These are phyloP conservation scores for Mycena capillaripes DNA, from an alignment of 768 basidiomycete species.

Conservation along the genomic window DNA sequence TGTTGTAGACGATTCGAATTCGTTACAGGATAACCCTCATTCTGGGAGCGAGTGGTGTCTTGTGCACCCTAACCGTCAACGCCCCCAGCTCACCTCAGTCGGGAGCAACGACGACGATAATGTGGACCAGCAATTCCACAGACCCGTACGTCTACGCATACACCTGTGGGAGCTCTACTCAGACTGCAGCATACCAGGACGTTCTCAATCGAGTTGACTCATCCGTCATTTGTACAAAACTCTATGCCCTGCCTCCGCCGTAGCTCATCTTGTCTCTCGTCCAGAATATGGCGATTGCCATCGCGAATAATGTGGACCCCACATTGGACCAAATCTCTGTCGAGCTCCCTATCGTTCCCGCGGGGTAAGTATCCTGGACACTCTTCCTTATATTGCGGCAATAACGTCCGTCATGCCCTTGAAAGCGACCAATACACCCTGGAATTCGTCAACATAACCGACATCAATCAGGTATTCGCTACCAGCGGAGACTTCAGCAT, in stretches of 20 bases:
- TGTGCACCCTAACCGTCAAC: constrained; percentile 1
- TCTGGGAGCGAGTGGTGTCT: neutral
- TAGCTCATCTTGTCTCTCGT: too few species aligned
- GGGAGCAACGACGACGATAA: constrained; percentile 6
- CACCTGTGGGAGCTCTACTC: neutral
- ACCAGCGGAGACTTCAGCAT: constrained; percentile 20
- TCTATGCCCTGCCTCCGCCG: too few species aligned
- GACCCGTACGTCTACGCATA: constrained; percentile 15
- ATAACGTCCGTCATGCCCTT: neutral
- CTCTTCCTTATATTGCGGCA: neutral
- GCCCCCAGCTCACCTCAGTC: constrained; percentile 10
- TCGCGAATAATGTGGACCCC: constrained; percentile 28
- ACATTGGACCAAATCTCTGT: neutral
- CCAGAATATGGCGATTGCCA: constrained; percentile 19
- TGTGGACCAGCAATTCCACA: constrained; percentile 16
- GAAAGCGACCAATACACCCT: constrained; percentile 17
- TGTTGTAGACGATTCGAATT: too few species aligned
- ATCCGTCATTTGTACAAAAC: constrained; percentile 1
- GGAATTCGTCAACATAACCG: constrained; percentile 24
- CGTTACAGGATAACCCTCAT: neutral
- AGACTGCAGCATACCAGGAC: constrained; percentile 2
- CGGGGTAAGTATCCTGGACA: neutral
- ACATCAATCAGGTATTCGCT: constrained; percentile 25
- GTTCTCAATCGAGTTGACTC: constrained; percentile 20
- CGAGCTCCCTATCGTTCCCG: constrained; percentile 12